phyloP scores from a whole-genome alignment of 1,139 yeast species.

The Tardiomyces digboiensis region DNA sequence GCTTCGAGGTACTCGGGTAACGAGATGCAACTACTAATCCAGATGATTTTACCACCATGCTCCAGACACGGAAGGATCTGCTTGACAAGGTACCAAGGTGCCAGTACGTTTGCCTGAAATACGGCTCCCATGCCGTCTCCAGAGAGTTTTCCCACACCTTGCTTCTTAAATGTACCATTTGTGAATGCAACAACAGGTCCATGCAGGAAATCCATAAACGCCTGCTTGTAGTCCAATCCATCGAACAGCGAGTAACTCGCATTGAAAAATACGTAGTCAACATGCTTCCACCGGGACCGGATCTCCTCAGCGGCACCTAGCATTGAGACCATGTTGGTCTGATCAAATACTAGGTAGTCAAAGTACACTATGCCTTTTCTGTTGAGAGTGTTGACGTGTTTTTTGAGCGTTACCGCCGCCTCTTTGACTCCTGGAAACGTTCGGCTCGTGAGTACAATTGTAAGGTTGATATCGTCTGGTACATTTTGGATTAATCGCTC shows the following conservation, averaged over 20 bases:
- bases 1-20: slow-evolving; percentile 55
- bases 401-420: slow-evolving; percentile 53
- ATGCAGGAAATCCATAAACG: slow-evolving; percentile 51
- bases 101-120: slow-evolving; percentile 92
- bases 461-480: slow-evolving; percentile 45
- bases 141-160: slow-evolving; percentile 63
- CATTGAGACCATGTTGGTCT: slow-evolving; percentile 84
- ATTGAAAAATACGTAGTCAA: slow-evolving; percentile 75
- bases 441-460: slow-evolving; percentile 81
- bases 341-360: slow-evolving; percentile 81
- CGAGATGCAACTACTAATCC: slow-evolving; percentile 83
- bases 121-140: slow-evolving; percentile 73
- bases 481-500: slow-evolving; percentile 58
- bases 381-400: slow-evolving; percentile 32
- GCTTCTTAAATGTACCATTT: slow-evolving; percentile 63
- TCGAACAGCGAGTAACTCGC: slow-evolving; percentile 85
- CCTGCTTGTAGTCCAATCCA: slow-evolving; percentile 81
- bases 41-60: slow-evolving; percentile 53
- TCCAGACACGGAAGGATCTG: slow-evolving; percentile 44
- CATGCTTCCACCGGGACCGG: slow-evolving; percentile 46
- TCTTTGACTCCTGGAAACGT: slow-evolving; percentile 78
- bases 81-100: slow-evolving; percentile 73
- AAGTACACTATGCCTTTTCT: slow-evolving; percentile 54
- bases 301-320: slow-evolving; percentile 67
- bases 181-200: slow-evolving; percentile 77